Conservation (phyloP, 495 filamentous ascomycete species). For the Amorphotheca resinae region DNA sequence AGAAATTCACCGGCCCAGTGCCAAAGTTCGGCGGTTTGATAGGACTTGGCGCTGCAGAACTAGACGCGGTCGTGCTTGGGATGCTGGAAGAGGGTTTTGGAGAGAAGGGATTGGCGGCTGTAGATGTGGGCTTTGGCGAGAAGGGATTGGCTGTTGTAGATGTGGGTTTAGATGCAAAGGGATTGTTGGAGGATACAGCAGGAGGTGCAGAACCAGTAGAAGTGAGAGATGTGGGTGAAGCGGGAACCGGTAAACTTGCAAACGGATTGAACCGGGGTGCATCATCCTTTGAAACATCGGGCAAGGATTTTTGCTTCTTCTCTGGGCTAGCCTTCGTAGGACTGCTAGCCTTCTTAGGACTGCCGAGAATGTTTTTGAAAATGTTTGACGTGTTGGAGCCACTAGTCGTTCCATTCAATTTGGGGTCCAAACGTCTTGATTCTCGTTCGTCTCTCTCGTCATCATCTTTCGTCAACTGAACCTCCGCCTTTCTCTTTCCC, state of each 20-base stretch:
- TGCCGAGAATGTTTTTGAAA: slow-evolving; percentile 25
- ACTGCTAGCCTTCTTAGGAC: slow-evolving; percentile 1
- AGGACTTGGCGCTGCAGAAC: slow-evolving; percentile 16
- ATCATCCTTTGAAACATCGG: slow-evolving; percentile 2
- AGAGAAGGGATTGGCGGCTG: slow-evolving; percentile 3
- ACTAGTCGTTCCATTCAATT: slow-evolving; percentile 1
- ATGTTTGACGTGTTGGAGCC: slow-evolving; percentile 28
- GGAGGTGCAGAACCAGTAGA: slow-evolving; percentile 12
- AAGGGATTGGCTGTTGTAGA: slow-evolving; percentile 2
- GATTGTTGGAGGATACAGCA: slow-evolving; percentile 6
- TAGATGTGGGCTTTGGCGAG: not conserved
- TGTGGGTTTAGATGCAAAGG: slow-evolving; percentile 9
- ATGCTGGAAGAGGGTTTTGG: slow-evolving; percentile 5
- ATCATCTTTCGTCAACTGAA: slow-evolving; percentile 16
- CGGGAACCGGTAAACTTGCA: slow-evolving; percentile 5
- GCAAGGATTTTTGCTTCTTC: slow-evolving; percentile 5
- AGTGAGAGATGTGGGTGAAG: slow-evolving; percentile 18
- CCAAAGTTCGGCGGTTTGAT: slow-evolving; percentile 7
- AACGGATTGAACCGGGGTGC: slow-evolving; percentile 15
- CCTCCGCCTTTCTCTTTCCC: slow-evolving; percentile 23
- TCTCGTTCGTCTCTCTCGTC: not conserved
- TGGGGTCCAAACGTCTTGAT: slow-evolving; percentile 9
- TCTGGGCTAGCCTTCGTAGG: slow-evolving; percentile 3
- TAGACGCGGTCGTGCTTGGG: not conserved
- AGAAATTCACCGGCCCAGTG: slow-evolving; percentile 18